These are phyloP conservation scores for Heliamphora exappendiculata DNA, from an alignment of 148 eudicot species.

Conservation along the genomic window DNA sequence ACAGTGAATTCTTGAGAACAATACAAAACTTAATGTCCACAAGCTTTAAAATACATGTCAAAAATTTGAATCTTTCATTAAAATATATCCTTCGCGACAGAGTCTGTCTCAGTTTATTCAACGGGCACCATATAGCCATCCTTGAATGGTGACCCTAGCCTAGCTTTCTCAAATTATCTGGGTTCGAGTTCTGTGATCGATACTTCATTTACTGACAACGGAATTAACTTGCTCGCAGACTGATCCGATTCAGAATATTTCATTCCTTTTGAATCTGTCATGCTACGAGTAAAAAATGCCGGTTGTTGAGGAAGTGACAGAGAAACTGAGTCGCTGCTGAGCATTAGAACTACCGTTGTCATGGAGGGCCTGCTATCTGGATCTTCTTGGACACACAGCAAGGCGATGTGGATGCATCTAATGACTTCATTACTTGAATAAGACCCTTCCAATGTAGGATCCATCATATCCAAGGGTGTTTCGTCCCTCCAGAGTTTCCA, in stretches of 20 bases:
- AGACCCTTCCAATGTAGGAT: slow-evolving; percentile 18
- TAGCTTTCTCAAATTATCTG: background rate
- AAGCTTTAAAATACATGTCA: no score
- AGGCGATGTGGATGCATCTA: no score
- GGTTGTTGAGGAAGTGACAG: slow-evolving; percentile 24
- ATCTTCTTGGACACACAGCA: no score
- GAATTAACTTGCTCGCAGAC: background rate
- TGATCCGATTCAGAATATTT: background rate
- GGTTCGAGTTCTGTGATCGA: background rate
- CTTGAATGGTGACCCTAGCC: background rate
- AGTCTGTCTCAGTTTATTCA: background rate
- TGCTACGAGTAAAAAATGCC: background rate
- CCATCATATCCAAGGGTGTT: slow-evolving; percentile 18
- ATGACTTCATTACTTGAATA: slow-evolving; percentile 18
- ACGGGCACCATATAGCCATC: background rate
- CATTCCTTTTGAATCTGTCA: background rate
- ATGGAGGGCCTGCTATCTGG: slow-evolving; percentile 31
- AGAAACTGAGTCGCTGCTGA: slow-evolving; percentile 18
- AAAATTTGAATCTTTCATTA: no score
- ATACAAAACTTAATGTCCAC: no score
- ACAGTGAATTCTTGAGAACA: no score
- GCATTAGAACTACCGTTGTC: slow-evolving; percentile 20
- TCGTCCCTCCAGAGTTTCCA: slow-evolving; percentile 27
- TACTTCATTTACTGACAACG: background rate
- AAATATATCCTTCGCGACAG: background rate